Percentiles rank a stretch among this genome's conserved stretches.
Conservation (phyloP, 371 early-diverging fungal species). For the Homolaphlyctis polyrhiza region DNA sequence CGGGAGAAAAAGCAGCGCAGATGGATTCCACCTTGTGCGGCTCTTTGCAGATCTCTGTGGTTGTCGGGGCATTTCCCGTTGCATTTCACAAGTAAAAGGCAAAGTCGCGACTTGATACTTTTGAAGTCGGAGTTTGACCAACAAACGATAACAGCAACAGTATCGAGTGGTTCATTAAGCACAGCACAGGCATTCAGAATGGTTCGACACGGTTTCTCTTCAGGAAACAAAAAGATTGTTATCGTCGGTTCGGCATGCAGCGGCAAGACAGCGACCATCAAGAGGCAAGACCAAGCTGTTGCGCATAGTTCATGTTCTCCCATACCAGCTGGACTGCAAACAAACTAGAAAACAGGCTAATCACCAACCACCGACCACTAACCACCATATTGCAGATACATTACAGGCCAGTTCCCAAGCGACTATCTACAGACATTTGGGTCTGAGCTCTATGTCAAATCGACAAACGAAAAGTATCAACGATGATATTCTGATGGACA, state of each 20-base stretch:
- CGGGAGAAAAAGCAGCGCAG: background rate
- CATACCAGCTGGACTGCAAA: background rate
- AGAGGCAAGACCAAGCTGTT: conserved; percentile 20
- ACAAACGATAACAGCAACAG: no score
- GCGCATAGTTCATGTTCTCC: background rate
- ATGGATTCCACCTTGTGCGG: conserved; percentile 5
- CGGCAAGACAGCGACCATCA: conserved; percentile 40
- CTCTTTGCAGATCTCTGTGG: no score
- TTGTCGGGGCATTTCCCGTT: no score
- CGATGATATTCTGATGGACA: background rate
- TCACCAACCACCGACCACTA: background rate
- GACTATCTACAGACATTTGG: conserved; percentile 46
- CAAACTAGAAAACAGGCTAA: no score
- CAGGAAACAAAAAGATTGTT: conserved; percentile 35
- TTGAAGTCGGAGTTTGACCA: no score
- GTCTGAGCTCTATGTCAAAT: conserved; percentile 39
- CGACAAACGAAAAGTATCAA: conserved; percentile 22
- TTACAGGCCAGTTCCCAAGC: conserved; percentile 26
- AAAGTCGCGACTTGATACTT: no score
- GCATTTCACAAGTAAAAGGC: no score
- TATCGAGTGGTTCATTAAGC: no score
- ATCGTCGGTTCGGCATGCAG: conserved; percentile 38
- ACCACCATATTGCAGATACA: conserved; percentile 13
- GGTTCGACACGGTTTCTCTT: background rate
- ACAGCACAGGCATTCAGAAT: no score